Evolutionary conservation across 1,284 basidiomycete genomes (phyloP).

Genomic region (Vanrija sp.): DNA sequence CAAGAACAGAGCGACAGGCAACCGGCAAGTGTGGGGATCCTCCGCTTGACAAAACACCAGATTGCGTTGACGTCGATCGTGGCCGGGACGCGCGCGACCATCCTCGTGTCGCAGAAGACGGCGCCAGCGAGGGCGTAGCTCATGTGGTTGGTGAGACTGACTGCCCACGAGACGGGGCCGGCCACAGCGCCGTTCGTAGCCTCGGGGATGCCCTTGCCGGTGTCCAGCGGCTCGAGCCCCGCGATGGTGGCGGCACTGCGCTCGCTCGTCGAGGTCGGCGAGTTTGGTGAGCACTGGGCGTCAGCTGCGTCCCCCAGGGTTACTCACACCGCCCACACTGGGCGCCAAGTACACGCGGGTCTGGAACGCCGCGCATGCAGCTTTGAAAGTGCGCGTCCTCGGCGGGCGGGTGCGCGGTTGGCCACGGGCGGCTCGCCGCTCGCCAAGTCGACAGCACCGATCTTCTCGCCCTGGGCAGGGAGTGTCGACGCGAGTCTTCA

Average conservation of each 20-base stretch:
- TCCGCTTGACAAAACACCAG: slow-evolving; percentile 84
- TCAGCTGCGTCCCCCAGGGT: background rate
- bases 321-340: slow-evolving; percentile 60
- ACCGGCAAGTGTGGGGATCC: too few relatives aligned
- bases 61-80: slow-evolving; percentile 75
- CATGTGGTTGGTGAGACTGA: slow-evolving; percentile 74
- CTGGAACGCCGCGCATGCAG: slow-evolving; percentile 73
- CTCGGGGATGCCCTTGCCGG: slow-evolving; percentile 74
- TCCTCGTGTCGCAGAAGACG: slow-evolving; percentile 80
- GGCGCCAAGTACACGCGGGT: slow-evolving; percentile 74
- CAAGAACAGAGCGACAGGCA: too few relatives aligned
- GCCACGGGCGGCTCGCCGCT: slow-evolving; percentile 51
- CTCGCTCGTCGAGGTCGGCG: slow-evolving; percentile 88
- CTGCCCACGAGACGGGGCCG: slow-evolving; percentile 63
- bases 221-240: slow-evolving; percentile 70
- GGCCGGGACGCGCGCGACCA: slow-evolving; percentile 76
- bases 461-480: slow-evolving; percentile 23
- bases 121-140: slow-evolving; percentile 82
- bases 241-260: slow-evolving; percentile 65
- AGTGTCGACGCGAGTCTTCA: too few relatives aligned
- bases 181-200: slow-evolving; percentile 68
- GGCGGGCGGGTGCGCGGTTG: slow-evolving; percentile 25
- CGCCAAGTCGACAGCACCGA: slow-evolving; percentile 50
- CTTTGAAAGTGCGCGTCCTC: slow-evolving; percentile 73
- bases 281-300: slow-evolving; percentile 66